phyloP scores from a whole-genome alignment of 2,329 filamentous ascomycete genomes.

The Aspergillus udagawae region DNA sequence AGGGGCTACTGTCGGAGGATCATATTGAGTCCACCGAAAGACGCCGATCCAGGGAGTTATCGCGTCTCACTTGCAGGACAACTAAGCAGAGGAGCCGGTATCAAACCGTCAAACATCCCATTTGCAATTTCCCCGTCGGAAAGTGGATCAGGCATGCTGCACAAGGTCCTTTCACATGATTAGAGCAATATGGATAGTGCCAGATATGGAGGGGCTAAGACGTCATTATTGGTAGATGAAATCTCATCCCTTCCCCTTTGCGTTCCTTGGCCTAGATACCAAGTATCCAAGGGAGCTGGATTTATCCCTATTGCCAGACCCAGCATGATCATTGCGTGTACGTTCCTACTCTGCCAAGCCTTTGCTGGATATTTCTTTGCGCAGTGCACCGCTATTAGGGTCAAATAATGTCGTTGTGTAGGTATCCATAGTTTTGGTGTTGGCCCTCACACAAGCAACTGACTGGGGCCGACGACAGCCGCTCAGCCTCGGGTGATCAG shows the following conservation, averaged over 20 bases:
- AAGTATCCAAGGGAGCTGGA: slow-evolving; percentile 1
- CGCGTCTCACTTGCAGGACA: slow-evolving; percentile 12
- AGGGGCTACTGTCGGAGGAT: slow-evolving; percentile 21
- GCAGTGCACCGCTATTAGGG: not conserved
- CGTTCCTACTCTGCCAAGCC: not conserved
- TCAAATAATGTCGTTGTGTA: slow-evolving; percentile 10
- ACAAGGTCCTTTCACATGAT: slow-evolving; percentile 25
- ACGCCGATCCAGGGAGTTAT: slow-evolving; percentile 24
- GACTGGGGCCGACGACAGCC: slow-evolving; percentile 20
- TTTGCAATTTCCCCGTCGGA: slow-evolving; percentile 3
- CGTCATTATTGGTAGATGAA: slow-evolving; percentile 23
- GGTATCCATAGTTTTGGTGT: slow-evolving; percentile 6
- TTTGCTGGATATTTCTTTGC: not conserved
- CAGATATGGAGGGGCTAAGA: slow-evolving; percentile 22
- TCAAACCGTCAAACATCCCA: not conserved
- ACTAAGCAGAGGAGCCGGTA: slow-evolving; percentile 10
- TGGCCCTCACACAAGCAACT: slow-evolving; percentile 12
- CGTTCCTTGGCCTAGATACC: slow-evolving; percentile 23
- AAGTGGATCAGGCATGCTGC: slow-evolving; percentile 6
- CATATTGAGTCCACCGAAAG: slow-evolving; percentile 17
- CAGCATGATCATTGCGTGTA: not conserved
- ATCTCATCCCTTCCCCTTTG: slow-evolving; percentile 16
- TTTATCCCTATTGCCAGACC: not conserved
- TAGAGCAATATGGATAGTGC: slow-evolving; percentile 11
- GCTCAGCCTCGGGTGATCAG: slow-evolving; percentile 31